Evolutionary conservation across 441 rosid genomes (phyloP).

Genomic region (Jatropha podagrica): DNA sequence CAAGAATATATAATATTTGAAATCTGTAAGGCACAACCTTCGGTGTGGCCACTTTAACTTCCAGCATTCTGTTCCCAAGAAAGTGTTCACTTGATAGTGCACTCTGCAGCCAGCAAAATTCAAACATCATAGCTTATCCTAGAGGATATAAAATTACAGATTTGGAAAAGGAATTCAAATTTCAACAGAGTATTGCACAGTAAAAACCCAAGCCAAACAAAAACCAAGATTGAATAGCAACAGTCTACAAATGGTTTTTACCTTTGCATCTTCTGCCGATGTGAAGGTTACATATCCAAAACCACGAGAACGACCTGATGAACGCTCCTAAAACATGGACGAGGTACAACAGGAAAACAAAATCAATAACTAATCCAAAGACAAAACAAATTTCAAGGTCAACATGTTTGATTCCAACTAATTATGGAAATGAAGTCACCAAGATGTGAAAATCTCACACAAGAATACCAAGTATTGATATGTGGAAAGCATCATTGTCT

Average conservation of each 20-base stretch:
- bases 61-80: conserved; percentile 81
- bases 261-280: conserved; percentile 85
- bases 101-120: conserved; percentile 37
- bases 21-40: conserved; percentile 51
- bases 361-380: neutral
- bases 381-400: neutral
- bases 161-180: neutral
- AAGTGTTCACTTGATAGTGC: conserved; percentile 72
- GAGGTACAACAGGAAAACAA: neutral
- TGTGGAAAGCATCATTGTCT: neutral
- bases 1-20: neutral
- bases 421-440: neutral
- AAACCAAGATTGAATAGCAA: neutral
- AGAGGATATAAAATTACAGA: neutral
- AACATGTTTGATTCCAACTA: neutral
- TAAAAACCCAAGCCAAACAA: neutral
- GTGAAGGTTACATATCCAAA: conserved; percentile 94
- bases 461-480: neutral
- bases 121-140: conserved; percentile 6
- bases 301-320: conserved; percentile 95
- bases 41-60: conserved; percentile 93
- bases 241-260: conserved; percentile 12
- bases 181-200: neutral
- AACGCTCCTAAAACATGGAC: conserved; percentile 61
- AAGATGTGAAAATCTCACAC: neutral